Conservation (phyloP, 306 rosid genomes). For the Gynostemma pentaphyllum region DNA sequence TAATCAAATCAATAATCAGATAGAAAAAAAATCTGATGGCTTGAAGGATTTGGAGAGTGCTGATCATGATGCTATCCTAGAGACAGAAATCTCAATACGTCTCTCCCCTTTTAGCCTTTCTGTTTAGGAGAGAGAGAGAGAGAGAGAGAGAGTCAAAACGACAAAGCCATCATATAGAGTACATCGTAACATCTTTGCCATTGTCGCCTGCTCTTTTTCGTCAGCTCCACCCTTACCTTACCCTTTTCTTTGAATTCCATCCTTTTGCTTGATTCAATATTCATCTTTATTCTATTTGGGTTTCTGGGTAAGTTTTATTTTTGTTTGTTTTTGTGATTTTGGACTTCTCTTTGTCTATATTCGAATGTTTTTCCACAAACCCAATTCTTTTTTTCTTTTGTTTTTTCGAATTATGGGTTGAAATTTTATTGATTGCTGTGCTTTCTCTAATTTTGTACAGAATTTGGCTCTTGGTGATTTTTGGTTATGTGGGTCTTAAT, state of each 20-base stretch:
- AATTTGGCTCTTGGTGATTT: too few species aligned
- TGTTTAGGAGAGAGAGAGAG: neutral
- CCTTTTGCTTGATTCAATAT: neutral
- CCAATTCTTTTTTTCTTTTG: neutral
- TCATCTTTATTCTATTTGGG: neutral
- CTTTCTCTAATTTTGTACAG: neutral
- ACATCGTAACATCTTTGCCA: constrained; percentile 1
- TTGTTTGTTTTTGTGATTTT: neutral
- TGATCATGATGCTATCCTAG: constrained; percentile 1
- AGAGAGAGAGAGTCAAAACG: constrained; percentile 6
- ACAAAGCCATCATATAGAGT: constrained; percentile 6
- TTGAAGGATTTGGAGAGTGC: neutral
- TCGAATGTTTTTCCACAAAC: too few species aligned
- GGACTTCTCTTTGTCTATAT: neutral
- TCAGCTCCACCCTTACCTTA: neutral
- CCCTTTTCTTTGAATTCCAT: neutral
- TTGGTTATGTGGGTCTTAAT: neutral
- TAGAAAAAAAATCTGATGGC: constrained; percentile 1
- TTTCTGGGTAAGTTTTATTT: constrained; percentile 2
- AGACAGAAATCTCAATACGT: constrained; percentile 4
- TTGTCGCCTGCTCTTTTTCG: neutral
- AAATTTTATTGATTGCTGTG: neutral
- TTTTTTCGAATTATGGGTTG: neutral
- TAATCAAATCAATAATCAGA: neutral
- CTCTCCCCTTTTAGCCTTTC: constrained; percentile 4